phyloP scores from a whole-genome alignment of 148 eudicot genomes.

The Fagopyrum homotropicum region DNA sequence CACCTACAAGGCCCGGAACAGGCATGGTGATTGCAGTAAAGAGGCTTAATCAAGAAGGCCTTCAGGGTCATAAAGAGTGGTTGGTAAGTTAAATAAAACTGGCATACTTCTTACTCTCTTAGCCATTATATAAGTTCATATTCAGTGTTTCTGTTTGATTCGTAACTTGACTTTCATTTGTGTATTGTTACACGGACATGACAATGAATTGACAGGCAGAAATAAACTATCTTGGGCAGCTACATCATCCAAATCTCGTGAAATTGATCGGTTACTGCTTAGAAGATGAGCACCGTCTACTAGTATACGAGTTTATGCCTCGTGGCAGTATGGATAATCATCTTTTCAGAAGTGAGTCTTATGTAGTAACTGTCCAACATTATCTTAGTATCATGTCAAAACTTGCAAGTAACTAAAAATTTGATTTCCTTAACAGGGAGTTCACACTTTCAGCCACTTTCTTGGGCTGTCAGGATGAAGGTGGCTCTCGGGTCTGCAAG shows the following conservation, averaged over 20 bases:
- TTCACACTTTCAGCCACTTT: conserved; percentile 34
- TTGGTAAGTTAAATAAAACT: conserved; percentile 13
- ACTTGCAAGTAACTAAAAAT: too few species aligned
- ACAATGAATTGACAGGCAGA: conserved; percentile 14
- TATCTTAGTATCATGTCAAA: not conserved
- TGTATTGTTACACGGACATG: not conserved
- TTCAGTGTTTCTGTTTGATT: conserved; percentile 1
- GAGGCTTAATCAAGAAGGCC: conserved; percentile 19
- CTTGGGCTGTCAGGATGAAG: conserved; percentile 30
- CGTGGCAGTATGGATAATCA: conserved; percentile 21
- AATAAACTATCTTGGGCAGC: conserved; percentile 20
- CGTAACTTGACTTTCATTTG: not conserved
- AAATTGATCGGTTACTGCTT: conserved; percentile 21
- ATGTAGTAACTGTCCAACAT: not conserved
- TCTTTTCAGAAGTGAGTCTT: conserved; percentile 21
- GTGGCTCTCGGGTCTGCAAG: conserved; percentile 33
- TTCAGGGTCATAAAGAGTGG: conserved; percentile 22
- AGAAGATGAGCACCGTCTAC: conserved; percentile 20
- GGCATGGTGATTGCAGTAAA: conserved; percentile 20
- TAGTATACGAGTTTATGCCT: conserved; percentile 20
- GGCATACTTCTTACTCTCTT: not conserved
- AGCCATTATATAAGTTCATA: not conserved
- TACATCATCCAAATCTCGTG: conserved; percentile 19
- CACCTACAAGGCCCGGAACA: conserved; percentile 17
- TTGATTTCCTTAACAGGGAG: conserved; percentile 20